A percentile compares a stretch with the other conserved stretches of the same genome.
phyloP scores from a whole-genome alignment of 768 basidiomycete genomes.

The Russula dissimulans region DNA sequence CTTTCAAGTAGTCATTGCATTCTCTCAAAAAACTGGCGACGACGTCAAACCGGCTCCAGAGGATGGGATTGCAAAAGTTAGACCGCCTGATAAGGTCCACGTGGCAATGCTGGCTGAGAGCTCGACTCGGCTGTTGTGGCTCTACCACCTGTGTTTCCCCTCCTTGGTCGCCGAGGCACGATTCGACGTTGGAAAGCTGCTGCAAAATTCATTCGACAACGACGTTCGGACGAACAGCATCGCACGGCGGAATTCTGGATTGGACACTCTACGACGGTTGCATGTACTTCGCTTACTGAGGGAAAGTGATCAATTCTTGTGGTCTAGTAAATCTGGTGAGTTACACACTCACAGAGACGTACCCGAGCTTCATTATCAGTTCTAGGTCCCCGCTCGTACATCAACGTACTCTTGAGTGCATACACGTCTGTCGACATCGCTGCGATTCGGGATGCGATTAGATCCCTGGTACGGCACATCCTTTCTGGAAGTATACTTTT shows the following conservation, averaged over 20 bases:
- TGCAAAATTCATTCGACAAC: conserved; percentile 38
- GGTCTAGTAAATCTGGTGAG: conserved; percentile 51
- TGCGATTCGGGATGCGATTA: conserved; percentile 44
- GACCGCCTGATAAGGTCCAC: conserved; percentile 30
- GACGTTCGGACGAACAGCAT: conserved; percentile 23
- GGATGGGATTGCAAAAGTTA: not conserved
- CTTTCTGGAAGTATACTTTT: conserved; percentile 71
- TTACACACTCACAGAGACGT: not conserved
- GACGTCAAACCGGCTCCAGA: not conserved
- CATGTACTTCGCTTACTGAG: conserved; percentile 70
- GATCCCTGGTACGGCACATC: conserved; percentile 49
- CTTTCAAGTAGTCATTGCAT: conserved; percentile 75
- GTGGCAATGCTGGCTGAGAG: conserved; percentile 65
- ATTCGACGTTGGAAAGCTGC: conserved; percentile 80
- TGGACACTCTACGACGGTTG: conserved; percentile 58
- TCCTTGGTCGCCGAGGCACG: conserved; percentile 64
- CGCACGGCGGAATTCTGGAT: conserved; percentile 27
- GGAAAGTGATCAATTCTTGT: conserved; percentile 70
- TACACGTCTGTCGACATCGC: conserved; percentile 42
- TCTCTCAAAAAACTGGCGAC: conserved; percentile 42
- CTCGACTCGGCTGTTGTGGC: conserved; percentile 71
- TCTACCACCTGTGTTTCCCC: conserved; percentile 76
- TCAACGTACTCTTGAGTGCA: conserved; percentile 63
- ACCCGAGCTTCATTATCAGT: not conserved
- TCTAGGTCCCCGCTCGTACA: conserved; percentile 41